Conservation (phyloP, 2,329 filamentous ascomycete genomes). For the Exophiala dermatitidis region DNA sequence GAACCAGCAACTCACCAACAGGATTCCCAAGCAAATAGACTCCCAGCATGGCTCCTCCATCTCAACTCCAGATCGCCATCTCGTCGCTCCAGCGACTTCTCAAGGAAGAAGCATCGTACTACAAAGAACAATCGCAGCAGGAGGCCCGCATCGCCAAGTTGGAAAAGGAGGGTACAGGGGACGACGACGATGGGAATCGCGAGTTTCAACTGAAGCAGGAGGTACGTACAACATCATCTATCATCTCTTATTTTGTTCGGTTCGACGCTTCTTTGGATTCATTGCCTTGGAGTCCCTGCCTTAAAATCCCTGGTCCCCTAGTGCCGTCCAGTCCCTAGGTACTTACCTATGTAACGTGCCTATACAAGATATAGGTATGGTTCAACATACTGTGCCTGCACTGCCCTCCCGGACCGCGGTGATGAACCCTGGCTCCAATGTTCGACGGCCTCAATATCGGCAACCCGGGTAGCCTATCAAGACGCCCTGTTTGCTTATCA, state of each 20-base stretch:
- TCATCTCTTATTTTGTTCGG: too few relatives aligned
- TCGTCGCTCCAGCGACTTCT: constrained; percentile 73
- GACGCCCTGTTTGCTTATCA: too few relatives aligned
- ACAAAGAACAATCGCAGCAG: constrained; percentile 74
- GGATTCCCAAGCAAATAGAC: not conserved
- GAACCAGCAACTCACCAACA: not conserved
- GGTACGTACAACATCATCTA: constrained; percentile 43
- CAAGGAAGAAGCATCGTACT: constrained; percentile 87
- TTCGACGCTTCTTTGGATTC: not conserved
- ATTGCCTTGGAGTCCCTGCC: not conserved
- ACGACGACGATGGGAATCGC: constrained; percentile 69
- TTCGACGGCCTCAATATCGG: too few relatives aligned
- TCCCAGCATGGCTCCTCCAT: constrained; percentile 22
- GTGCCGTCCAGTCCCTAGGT: too few relatives aligned
- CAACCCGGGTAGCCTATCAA: too few relatives aligned
- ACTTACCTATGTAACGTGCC: too few relatives aligned
- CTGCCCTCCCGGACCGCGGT: too few relatives aligned
- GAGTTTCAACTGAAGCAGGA: constrained; percentile 79
- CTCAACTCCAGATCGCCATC: constrained; percentile 57
- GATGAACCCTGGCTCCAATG: too few relatives aligned
- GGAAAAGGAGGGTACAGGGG: constrained; percentile 47
- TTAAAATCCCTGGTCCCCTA: too few relatives aligned
- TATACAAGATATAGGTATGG: too few relatives aligned
- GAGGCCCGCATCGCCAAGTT: constrained; percentile 63
- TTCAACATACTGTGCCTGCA: too few relatives aligned